A percentile compares a stretch with the other conserved stretches of the same genome.
These are phyloP conservation scores for Didymosphaeria variabile DNA, from an alignment of 2,329 filamentous ascomycete species.

Conservation along the genomic window DNA sequence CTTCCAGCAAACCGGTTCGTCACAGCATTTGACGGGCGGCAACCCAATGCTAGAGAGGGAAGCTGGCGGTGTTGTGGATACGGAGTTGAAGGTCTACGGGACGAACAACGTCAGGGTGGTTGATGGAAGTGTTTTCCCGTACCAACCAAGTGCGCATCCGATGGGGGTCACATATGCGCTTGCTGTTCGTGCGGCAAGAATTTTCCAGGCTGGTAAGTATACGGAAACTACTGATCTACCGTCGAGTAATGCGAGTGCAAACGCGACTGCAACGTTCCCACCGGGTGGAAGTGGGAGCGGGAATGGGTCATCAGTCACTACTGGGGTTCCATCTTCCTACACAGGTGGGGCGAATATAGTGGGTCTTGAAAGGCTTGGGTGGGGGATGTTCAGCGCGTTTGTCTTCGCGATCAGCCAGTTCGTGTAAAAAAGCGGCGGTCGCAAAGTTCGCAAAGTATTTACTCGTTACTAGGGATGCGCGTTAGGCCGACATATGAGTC, in stretches of 20 bases:
- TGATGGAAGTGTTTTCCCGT: background rate
- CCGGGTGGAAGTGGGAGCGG: background rate
- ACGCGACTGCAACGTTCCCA: background rate
- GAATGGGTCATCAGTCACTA: background rate
- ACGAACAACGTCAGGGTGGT: background rate
- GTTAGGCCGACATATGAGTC: too few species aligned
- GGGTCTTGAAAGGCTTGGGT: background rate
- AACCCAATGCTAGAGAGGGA: background rate
- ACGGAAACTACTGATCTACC: background rate
- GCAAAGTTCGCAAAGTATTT: too few species aligned
- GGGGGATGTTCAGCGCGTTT: background rate
- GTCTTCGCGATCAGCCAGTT: background rate
- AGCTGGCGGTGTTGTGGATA: background rate
- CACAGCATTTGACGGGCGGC: constrained; percentile 1
- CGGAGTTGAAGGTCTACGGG: background rate
- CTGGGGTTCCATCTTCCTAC: background rate
- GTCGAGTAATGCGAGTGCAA: constrained; percentile 1
- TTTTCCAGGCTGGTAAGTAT: background rate
- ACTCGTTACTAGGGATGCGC: too few species aligned
- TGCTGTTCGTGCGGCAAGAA: constrained; percentile 1
- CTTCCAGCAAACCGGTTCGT: background rate
- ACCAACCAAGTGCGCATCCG: constrained; percentile 2
- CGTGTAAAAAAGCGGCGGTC: too few species aligned
- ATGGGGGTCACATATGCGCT: constrained; percentile 1
- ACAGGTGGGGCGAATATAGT: background rate